Conservation (phyloP, 1,139 yeast species). For the Blastobotrys elegans region DNA sequence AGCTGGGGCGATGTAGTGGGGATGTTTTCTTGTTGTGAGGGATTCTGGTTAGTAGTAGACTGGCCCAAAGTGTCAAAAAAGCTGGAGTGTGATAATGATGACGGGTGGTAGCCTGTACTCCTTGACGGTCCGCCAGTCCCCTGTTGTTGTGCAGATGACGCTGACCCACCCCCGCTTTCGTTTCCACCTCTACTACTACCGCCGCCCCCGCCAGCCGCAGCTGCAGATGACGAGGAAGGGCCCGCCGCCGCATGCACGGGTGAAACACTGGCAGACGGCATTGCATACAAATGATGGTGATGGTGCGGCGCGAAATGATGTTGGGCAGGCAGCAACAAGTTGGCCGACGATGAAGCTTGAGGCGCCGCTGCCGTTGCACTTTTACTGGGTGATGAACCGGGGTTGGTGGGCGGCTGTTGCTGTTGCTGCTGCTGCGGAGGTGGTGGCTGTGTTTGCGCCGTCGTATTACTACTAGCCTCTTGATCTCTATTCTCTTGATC, state of each 20-base stretch:
- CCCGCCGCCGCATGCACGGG: slow-evolving; percentile 14
- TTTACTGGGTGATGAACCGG: not conserved
- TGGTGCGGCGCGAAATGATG: slow-evolving; percentile 8
- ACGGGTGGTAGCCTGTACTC: not conserved
- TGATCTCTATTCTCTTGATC: not conserved
- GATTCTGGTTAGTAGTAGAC: not conserved
- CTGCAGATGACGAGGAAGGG: not conserved
- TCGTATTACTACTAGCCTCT: not conserved
- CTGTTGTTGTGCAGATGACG: too few species aligned
- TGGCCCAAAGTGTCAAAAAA: slow-evolving; percentile 6
- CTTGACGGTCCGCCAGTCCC: not conserved
- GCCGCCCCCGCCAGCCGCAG: not conserved
- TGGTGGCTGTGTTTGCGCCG: not conserved
- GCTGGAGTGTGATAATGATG: slow-evolving; percentile 1
- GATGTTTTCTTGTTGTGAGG: slow-evolving; percentile 1
- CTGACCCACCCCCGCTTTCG: not conserved
- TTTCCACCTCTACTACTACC: not conserved
- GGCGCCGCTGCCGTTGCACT: not conserved
- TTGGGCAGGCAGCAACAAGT: slow-evolving; percentile 1
- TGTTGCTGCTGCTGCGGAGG: not conserved
- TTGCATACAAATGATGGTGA: slow-evolving; percentile 12
- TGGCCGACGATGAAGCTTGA: slow-evolving; percentile 1
- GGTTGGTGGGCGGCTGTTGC: not conserved
- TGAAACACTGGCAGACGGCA: slow-evolving; percentile 14
- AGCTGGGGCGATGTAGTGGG: slow-evolving; percentile 7